Evolutionary conservation across 257 asterid species (phyloP).

Genomic region (Leptodermis oblonga): DNA sequence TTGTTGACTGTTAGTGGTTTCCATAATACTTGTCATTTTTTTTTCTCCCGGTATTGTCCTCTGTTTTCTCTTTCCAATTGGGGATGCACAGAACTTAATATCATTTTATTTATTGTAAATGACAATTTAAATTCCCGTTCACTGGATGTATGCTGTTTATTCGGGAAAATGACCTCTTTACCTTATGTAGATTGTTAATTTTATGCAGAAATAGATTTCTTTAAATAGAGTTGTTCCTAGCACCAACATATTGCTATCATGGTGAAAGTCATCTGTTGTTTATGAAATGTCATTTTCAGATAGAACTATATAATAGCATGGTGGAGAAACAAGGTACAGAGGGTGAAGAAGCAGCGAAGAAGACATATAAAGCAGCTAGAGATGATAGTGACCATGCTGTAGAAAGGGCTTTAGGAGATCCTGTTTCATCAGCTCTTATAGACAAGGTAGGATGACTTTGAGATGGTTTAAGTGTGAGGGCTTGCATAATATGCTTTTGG

Average conservation of each 20-base stretch:
- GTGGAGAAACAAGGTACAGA: too few species aligned
- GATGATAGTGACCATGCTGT: slow-evolving; percentile 55
- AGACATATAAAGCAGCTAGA: slow-evolving; percentile 82
- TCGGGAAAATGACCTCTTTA: too few species aligned
- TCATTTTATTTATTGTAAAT: too few species aligned
- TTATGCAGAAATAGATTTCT: neutral
- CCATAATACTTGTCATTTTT: neutral
- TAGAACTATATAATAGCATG: too few species aligned
- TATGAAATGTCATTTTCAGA: slow-evolving; percentile 26
- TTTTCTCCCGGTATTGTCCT: neutral
- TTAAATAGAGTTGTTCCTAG: neutral
- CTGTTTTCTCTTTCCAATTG: too few species aligned
- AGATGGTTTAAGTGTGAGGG: neutral
- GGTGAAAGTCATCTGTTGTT: neutral
- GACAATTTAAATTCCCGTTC: too few species aligned
- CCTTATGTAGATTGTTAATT: too few species aligned
- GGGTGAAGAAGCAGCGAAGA: too few species aligned
- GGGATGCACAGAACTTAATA: too few species aligned
- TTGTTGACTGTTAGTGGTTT: neutral
- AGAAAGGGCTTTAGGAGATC: slow-evolving; percentile 58
- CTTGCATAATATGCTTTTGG: slow-evolving; percentile 3
- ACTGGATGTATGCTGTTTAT: too few species aligned
- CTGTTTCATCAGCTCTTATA: slow-evolving; percentile 83
- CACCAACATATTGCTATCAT: neutral
- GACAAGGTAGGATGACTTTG: slow-evolving; percentile 52